Base-by-base conservation (phyloP, 805 yeast species). In the Candida awuae region DNA sequence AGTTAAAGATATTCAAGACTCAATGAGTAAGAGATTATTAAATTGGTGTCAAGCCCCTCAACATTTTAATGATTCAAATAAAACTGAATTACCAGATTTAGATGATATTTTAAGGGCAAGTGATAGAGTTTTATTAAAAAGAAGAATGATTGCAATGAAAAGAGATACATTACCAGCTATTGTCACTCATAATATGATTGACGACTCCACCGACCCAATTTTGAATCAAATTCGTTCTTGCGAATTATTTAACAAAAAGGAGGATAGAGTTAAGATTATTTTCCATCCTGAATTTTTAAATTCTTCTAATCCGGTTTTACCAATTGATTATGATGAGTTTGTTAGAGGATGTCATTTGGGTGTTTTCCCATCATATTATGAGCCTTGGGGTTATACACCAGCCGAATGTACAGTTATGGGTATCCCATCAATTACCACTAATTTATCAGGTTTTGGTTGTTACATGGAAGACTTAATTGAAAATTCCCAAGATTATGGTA, bases 351-450 rank as follows among this genome's bases (percentile, higher is more conserved):
- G 97, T 60, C 97, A 90, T 63, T 67, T 92, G 61, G 98, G 98
- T 60, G 95, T 90, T 37, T 90, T 90, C 80, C 98, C 98, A 35
- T 86, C 96, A 0, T 90, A 90, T 65, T 90, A 90, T 58, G 98
- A 90, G 65, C 98, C 98, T 4, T 90, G 98, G 98, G 98, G 98
- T 29, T 90, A 90, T 62, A 90, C 98, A 2, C 98, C 98, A 3
- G 97, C 97, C 8, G 98, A 90, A 61, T 92, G 98, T 68, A 90
- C 98, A 0, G 98, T 92, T 18, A 90, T 90, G 98, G 98, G 98
- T 41, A 94, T 92, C 43, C 98, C 98, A 14, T 85, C 96, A 6
- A 84, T 90, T 54, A 90, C 98, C 9, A 90, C 98, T 30, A 90
- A 90, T 59, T 66, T 90, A 44, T 85, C 96, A 2, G 98, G 98